Evolutionary conservation across 2,329 filamentous ascomycete species (phyloP).

Genomic region (Ophiocordyceps unilateralis): DNA sequence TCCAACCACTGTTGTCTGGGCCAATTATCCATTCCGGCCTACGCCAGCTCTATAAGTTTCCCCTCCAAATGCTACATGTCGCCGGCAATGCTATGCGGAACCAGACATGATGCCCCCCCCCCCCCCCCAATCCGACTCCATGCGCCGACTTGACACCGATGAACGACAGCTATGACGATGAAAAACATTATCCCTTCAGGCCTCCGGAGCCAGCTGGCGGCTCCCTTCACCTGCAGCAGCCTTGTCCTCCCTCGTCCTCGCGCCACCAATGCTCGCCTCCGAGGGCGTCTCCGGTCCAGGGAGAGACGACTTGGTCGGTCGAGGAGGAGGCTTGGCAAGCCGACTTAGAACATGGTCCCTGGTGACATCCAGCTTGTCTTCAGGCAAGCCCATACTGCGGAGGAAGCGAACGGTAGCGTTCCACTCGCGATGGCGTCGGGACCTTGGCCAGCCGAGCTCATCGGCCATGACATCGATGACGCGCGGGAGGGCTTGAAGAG

Average conservation of each 20-base stretch:
- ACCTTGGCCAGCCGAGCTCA: constrained; percentile 46
- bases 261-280: too few relatives aligned
- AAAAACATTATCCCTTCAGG: too few relatives aligned
- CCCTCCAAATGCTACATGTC: background rate
- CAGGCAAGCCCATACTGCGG: constrained; percentile 24
- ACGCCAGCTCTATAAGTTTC: too few relatives aligned
- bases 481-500: constrained; percentile 48
- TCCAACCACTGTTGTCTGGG: too few relatives aligned
- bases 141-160: background rate
- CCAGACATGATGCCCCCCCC: background rate
- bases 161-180: too few relatives aligned
- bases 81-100: constrained; percentile 1
- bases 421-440: constrained; percentile 36
- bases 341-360: constrained; percentile 2
- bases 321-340: too few relatives aligned
- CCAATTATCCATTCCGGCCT: too few relatives aligned
- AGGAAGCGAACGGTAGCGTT: constrained; percentile 33
- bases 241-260: background rate
- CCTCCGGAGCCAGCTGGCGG: background rate
- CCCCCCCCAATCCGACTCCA: background rate
- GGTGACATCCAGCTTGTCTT: constrained; percentile 8
- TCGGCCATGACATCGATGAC: constrained; percentile 59
- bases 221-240: too few relatives aligned
- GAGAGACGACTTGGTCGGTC: too few relatives aligned
- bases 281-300: too few relatives aligned